Percentiles rank a stretch among this genome's conserved stretches.
These are phyloP conservation scores for Hebeloma cylindrosporum DNA, from an alignment of 768 basidiomycete species.

Conservation along the genomic window DNA sequence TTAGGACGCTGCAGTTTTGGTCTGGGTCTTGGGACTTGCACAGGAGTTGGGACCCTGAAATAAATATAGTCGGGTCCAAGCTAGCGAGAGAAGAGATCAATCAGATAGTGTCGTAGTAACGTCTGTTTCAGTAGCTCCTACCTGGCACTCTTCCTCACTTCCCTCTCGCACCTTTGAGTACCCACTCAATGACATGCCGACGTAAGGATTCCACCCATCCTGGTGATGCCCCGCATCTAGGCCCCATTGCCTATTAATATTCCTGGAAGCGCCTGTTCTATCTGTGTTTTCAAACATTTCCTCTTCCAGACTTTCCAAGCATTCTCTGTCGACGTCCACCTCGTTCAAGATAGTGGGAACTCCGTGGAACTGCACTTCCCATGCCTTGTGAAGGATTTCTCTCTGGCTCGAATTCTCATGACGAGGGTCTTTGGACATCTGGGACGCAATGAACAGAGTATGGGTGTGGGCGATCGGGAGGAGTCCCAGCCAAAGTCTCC, in stretches of 20 bases:
- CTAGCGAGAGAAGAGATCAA: too few relatives aligned
- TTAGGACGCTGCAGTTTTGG: too few relatives aligned
- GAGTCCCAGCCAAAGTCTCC: conserved; percentile 7
- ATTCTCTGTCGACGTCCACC: conserved; percentile 25
- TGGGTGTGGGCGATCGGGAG: conserved; percentile 15
- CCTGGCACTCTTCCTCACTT: conserved; percentile 15
- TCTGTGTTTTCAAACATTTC: conserved; percentile 26
- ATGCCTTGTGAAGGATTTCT: conserved; percentile 5
- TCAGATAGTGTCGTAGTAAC: too few relatives aligned
- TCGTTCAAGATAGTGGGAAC: conserved; percentile 1
- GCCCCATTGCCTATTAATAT: conserved; percentile 21
- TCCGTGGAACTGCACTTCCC: conserved; percentile 4
- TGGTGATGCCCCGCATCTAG: conserved; percentile 22
- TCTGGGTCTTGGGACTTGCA: too few relatives aligned
- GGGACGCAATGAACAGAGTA: conserved; percentile 15
- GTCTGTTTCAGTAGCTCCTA: too few relatives aligned
- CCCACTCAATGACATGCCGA: conserved; percentile 6
- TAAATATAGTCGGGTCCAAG: too few relatives aligned
- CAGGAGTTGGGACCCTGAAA: too few relatives aligned
- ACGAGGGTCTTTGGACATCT: neutral
- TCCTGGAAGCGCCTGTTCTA: conserved; percentile 14
- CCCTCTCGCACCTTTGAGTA: conserved; percentile 8
- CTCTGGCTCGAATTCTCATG: neutral
- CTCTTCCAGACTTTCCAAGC: conserved; percentile 21
- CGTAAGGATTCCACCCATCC: conserved; percentile 17